Conservation (phyloP, 108 stramenopile genomes). For the Stephanodiscus triporus region DNA sequence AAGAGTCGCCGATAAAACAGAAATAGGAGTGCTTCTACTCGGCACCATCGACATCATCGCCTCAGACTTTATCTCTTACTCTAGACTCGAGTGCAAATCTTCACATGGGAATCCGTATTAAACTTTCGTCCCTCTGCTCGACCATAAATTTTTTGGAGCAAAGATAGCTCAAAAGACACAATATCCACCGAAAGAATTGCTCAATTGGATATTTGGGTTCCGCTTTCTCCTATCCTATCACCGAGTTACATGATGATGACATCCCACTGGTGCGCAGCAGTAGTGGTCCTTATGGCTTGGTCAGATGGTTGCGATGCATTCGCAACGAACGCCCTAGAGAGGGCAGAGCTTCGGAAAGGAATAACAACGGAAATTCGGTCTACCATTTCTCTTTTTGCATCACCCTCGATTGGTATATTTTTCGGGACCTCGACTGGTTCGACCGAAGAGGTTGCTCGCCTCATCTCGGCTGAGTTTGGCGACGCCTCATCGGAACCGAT, state of each 20-base stretch:
- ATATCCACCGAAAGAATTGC: no score
- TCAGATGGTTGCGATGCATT: background rate
- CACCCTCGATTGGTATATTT: constrained; percentile 63
- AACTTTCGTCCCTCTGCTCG: background rate
- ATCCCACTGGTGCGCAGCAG: background rate
- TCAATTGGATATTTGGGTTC: no score
- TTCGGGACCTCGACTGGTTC: constrained; percentile 82
- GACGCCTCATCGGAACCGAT: constrained; percentile 77
- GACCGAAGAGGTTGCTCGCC: constrained; percentile 72
- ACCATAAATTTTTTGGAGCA: background rate
- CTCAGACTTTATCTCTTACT: no score
- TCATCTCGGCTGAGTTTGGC: constrained; percentile 68
- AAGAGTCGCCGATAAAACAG: background rate
- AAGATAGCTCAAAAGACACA: no score
- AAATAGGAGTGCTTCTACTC: background rate
- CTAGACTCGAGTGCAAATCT: background rate
- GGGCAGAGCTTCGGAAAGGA: no score
- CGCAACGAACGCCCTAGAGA: background rate
- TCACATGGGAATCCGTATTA: background rate
- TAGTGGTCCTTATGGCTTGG: background rate
- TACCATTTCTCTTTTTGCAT: background rate
- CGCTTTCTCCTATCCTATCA: no score
- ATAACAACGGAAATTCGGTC: background rate
- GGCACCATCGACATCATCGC: background rate
- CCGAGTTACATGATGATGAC: background rate